Evolutionary conservation across 1,284 basidiomycete genomes (phyloP).

Genomic region (Trametes versicolor): DNA sequence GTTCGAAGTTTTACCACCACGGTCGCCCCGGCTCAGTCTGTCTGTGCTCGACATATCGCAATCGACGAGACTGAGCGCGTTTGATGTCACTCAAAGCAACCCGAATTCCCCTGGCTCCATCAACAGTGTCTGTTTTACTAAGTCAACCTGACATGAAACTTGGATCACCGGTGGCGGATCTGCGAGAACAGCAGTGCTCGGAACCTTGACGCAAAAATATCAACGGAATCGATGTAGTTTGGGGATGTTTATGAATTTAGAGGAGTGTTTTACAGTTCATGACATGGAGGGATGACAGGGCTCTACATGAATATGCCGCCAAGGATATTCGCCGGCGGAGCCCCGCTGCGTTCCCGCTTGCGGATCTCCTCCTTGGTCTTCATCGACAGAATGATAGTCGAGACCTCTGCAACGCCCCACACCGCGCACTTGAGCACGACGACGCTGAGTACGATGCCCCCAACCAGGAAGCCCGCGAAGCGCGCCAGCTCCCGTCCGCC

Average conservation of each 20-base stretch:
- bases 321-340: slow-evolving; percentile 24
- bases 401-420: slow-evolving; percentile 28
- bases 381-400: slow-evolving; percentile 9
- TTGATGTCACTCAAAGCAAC: too few species aligned
- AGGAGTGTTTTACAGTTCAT: neutral
- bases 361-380: slow-evolving; percentile 14
- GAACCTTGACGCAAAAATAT: too few species aligned
- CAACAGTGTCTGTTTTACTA: too few species aligned
- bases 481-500: slow-evolving; percentile 16
- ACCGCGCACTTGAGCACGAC: slow-evolving; percentile 25
- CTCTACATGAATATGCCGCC: slow-evolving; percentile 26
- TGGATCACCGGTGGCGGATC: too few species aligned
- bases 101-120: too few species aligned
- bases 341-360: slow-evolving; percentile 12
- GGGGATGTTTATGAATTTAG: neutral
- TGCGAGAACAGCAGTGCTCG: too few species aligned
- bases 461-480: slow-evolving; percentile 7
- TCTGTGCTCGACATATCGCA: neutral
- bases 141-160: too few species aligned
- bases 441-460: slow-evolving; percentile 17
- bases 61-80: too few species aligned
- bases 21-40: neutral
- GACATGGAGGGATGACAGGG: too few species aligned
- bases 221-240: too few species aligned
- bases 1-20: neutral